phyloP scores from a whole-genome alignment of 352 stramenopile species.

The Phytophthora pisi region DNA sequence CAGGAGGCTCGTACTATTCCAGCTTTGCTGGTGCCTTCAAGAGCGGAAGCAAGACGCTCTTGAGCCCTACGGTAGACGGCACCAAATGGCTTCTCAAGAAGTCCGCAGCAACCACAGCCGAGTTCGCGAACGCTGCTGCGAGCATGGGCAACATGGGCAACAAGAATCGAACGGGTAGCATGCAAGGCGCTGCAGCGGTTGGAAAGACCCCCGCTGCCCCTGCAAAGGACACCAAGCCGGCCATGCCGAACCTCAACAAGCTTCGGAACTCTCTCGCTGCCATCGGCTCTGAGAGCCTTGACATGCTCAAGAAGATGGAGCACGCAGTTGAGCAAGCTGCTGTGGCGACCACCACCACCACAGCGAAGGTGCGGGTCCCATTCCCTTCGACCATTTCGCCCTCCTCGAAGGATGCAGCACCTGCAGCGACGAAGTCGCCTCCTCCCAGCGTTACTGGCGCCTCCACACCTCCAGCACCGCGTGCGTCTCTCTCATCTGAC shows the following conservation, averaged over 20 bases:
- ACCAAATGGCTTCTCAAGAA: constrained; percentile 86
- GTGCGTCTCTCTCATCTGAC: constrained; percentile 31
- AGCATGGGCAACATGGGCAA: constrained; percentile 36
- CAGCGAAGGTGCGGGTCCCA: constrained; percentile 49
- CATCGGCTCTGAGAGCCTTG: constrained; percentile 73
- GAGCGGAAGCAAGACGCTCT: constrained; percentile 68
- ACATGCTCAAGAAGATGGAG: constrained; percentile 73
- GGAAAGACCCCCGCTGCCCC: constrained; percentile 10
- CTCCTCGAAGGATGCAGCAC: constrained; percentile 25
- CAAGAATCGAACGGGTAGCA: constrained; percentile 33
- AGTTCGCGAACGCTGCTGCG: constrained; percentile 35
- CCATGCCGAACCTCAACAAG: constrained; percentile 59
- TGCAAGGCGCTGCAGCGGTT: constrained; percentile 9
- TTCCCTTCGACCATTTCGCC: constrained; percentile 37
- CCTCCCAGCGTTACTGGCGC: not conserved
- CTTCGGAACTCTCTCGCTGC: constrained; percentile 61
- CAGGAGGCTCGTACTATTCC: constrained; percentile 63
- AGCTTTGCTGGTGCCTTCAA: constrained; percentile 74
- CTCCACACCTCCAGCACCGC: constrained; percentile 24
- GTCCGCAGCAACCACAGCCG: constrained; percentile 33
- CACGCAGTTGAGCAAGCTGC: constrained; percentile 39
- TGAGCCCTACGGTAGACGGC: constrained; percentile 65
- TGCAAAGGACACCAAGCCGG: constrained; percentile 23
- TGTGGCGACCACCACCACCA: constrained; percentile 32
- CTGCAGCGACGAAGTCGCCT: constrained; percentile 12